A percentile compares a stretch with the other conserved stretches of the same genome.
Conservation (phyloP, 768 basidiomycete species). For the Dioszegia crocea region DNA sequence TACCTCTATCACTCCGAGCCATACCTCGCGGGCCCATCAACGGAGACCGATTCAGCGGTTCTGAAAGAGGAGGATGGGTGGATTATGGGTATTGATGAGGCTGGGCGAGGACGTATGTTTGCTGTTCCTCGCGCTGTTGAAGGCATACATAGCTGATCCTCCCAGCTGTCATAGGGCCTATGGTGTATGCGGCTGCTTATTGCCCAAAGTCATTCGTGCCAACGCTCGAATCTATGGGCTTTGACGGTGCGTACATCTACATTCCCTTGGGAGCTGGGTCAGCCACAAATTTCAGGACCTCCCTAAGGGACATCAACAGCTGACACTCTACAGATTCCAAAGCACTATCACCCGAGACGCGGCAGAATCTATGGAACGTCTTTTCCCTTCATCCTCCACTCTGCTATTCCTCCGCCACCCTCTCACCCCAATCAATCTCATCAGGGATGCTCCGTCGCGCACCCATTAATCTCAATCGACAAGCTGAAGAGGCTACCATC, state of each 20-base stretch:
- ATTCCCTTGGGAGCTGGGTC: no score
- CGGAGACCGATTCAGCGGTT: neutral
- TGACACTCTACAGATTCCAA: conserved; percentile 70
- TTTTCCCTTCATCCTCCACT: conserved; percentile 33
- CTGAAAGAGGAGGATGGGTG: conserved; percentile 56
- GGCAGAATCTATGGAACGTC: conserved; percentile 52
- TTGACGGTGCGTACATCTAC: conserved; percentile 68
- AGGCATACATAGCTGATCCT: neutral
- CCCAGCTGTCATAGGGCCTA: conserved; percentile 70
- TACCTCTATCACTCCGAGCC: conserved; percentile 44
- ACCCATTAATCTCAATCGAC: conserved; percentile 65
- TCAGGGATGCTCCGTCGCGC: conserved; percentile 80
- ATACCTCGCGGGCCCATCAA: neutral
- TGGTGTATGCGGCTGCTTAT: conserved; percentile 94
- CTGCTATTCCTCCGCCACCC: conserved; percentile 47
- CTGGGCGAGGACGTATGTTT: conserved; percentile 73
- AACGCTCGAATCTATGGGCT: conserved; percentile 72
- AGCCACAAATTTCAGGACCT: no score
- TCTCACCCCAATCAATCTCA: conserved; percentile 85
- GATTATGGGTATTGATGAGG: conserved; percentile 98
- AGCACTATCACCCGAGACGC: conserved; percentile 67
- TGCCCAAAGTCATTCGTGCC: conserved; percentile 76
- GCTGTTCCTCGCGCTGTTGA: neutral
- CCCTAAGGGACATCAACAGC: no score
- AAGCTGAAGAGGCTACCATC: conserved; percentile 69